Evolutionary conservation across 1,284 basidiomycete genomes (phyloP), one percentile per base, ranked within the genome.

Genomic region (Coriolopsis trogii): DNA sequence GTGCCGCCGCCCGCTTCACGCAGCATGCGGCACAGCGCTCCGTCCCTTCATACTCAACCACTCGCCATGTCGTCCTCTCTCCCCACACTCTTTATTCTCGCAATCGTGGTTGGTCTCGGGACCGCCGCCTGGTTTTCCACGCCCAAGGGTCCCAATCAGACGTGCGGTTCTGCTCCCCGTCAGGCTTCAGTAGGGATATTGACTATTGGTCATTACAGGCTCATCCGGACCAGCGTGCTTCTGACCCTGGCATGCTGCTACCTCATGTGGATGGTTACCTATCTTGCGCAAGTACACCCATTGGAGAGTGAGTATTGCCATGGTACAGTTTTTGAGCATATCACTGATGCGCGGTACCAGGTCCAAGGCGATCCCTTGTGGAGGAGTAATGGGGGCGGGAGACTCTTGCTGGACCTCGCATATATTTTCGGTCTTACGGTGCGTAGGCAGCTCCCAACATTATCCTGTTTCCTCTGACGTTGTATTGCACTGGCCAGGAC

Each of bases 261-360:
- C 74, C 79, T 97, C 61, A 89, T 97, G 87, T 97, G 94, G 94
- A 89, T 89, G 70, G 84, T 95, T 66, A 94, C 94, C 6, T 97
- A 95, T 69, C 78, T 96, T 65, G 91, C 92, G 1, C 94, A 97
- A 69, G 70, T 96, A 44, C 85, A 97, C 67, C 95, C 94, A 40
- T 78, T 97, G 49, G 86, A 95, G 66, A 73, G 95, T 95, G 56
- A 59, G 85, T 63, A 33, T 33, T 5, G n/a, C n/a, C 33, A 34
- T 34, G 3, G 30, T 16, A 31, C 16, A 6, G 10, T 16, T 3
- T 16, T 12, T 12, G 12, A 9, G 9, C 10, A 6, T 20, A 21
- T 6, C 37, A 15, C 13, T 13, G 23, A 15, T 15, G n/a, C 12
- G 16, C 25, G 15, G 12, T 28, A 16, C n/a, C 3, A 70, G 67